Base-by-base conservation (phyloP, 139 green algal genomes). In the Chlamydomonas applanata region DNA sequence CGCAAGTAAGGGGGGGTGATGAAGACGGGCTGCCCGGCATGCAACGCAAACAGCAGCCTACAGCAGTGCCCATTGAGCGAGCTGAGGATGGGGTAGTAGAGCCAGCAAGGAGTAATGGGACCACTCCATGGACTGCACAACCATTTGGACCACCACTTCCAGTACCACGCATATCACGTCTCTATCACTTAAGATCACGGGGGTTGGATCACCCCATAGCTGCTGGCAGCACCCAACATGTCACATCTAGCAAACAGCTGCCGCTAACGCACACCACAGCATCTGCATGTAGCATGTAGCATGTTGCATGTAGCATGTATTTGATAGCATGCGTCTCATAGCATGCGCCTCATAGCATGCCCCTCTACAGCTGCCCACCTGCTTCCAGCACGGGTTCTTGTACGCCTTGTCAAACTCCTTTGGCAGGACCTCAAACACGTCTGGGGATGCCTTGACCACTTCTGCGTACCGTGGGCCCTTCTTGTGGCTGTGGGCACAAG, bases 371-470 rank as follows among this genome's bases (percentile, higher is more conserved):
- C 11, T 27, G 34, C 65, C 33, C 34, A 76, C 74, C 35, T 79
- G 57, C 46, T 69, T 73, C 82, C 85, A 90, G 78, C 85, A 90
- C 1, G 85, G 85, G 69, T 88, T 90, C 56, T 74, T 82, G 76
- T 84, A 86, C 35, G 53, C 24, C 13, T 34, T 25, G 54, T 82
- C 67, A n/a, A 79, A 85, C 1, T n/a, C 35, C 16, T 49, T 13
- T 0, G 85, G 85, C 71, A 90, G 78, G 36, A 63, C 46, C 36
- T 81, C 24, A 30, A 85, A 91, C 4, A 89, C 69, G 71, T 91
- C 86, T 4, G 80, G 77, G 0, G 80, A 79, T 3, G 56, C 29
- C 9, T 64, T 45, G 3, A 75, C 66, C 9, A 81, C 71, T 19
- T 60, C 40, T 5, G 61, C 40, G 30, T 76, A 52, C n/a, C 75